Evolutionary conservation across 1,284 basidiomycete genomes (phyloP), one percentile per base, ranked within the genome.

Genomic region (Ceratobasidium sp.): DNA sequence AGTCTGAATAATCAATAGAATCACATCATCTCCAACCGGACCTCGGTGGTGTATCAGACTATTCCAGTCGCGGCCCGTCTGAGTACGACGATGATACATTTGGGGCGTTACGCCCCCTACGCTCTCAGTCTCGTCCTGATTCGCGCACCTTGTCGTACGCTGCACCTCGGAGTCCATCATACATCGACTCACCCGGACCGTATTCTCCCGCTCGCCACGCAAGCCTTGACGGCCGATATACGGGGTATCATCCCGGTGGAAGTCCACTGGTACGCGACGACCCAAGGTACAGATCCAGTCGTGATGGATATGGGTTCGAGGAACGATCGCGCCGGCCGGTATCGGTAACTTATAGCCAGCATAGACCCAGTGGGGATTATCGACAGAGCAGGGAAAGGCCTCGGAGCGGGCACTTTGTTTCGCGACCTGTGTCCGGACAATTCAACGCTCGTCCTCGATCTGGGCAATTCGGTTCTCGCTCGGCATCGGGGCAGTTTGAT

Each of bases 201-300:
- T 64, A 29, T 23, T 64, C 59, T 42, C 59, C 49, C 25, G 59
- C 49, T 6, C 59, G 49, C 13, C 59, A 64, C n/a, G 59, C 59
- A 19, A 64, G 59, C 25, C n/a, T 53, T 6, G 59, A 64, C 25
- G 59, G 59, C 25, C 47, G 30, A n/a, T 64, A 53, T 21, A 29
- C 16, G 36, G 59, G 59, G n/a, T 64, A 53, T 23, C 59, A 64
- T 41, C 59, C 59, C 13, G 49, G 59, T n/a, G 21, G 25, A 5
- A 52, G 36, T 19, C 59, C 59, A 3, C 21, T 21, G n/a, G 23
- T 11, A 2, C n/a, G n/a, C 47, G 23, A 25, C 4, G 47, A 50
- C 11, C 47, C 23, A 14, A 13, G 21, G 23, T 27, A 50, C 14
- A 27, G 23, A 13, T 23, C 47, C n/a, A 21, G 21, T 50, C 47